Evolutionary conservation across 306 rosid genomes (phyloP).

Genomic region (Bauhinia variegata): DNA sequence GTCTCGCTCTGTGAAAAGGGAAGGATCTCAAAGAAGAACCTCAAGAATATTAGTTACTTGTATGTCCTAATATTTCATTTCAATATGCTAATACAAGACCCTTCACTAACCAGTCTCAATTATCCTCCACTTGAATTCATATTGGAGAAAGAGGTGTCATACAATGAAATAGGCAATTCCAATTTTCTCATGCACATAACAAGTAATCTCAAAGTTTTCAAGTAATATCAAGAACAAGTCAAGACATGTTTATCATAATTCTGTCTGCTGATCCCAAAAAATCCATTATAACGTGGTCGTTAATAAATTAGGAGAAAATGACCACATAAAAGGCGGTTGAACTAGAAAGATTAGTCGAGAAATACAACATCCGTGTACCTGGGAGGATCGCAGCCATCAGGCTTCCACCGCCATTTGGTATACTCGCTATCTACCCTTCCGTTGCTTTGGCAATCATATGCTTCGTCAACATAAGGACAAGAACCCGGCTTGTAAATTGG

Average conservation of each 20-base stretch:
- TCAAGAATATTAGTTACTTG: neutral
- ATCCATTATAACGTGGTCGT: conserved; percentile 13
- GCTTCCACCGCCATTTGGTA: conserved; percentile 94
- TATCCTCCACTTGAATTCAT: neutral
- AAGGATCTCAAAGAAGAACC: conserved; percentile 2
- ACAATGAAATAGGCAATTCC: neutral
- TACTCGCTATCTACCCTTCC: conserved; percentile 72
- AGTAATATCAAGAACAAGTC: neutral
- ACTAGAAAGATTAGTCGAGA: neutral
- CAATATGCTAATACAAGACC: neutral
- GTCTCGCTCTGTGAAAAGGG: too few species aligned
- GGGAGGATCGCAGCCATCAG: conserved; percentile 81
- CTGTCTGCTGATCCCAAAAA: neutral
- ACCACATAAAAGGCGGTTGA: neutral
- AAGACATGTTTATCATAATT: neutral
- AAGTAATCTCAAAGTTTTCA: neutral
- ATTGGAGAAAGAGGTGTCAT: neutral
- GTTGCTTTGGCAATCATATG: conserved; percentile 75
- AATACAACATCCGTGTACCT: conserved; percentile 45
- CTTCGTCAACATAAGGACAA: conserved; percentile 94
- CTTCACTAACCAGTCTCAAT: neutral
- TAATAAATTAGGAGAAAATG: neutral
- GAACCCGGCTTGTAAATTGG: conserved; percentile 77
- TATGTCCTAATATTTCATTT: neutral
- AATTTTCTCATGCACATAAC: neutral